Evolutionary conservation across 805 yeast species (phyloP), one percentile per base, ranked within the genome.

Genomic region (Starmerella floris): DNA sequence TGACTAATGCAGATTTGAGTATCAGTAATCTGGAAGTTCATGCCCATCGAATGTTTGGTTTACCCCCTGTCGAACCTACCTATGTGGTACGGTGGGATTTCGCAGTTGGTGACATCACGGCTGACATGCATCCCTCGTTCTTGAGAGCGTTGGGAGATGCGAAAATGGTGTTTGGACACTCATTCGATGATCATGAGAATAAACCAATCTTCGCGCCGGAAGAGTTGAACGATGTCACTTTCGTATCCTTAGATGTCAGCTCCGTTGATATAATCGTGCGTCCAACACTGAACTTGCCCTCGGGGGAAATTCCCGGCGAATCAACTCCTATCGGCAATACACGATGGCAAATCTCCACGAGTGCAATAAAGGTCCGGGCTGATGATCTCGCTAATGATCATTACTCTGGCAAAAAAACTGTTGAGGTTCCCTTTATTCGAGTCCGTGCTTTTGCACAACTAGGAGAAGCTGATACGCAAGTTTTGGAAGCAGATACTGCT

Each of bases 31-130:
- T 2, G 67, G 83, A 21, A 93, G 43, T 35, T 2, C 53, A 83
- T 59, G 93, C 95, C 1, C 95, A 88, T 59, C 68, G 97, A 54
- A 76, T 87, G 77, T 84, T 84, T 64, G 98, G 98, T 0, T 57
- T 84, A 2, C 95, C 95, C 0, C 96, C 96, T 0, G 65, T 68
- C 6, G 94, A 83, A 56, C 84, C 88, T 1, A 83, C 96, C 0
- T 91, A 83, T 56, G 76, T 73, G 49, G 85, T 95, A 54, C 78
- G 82, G 46, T 91, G 98, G 98, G 87, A 80, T 45, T 74, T 91
- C 51, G 73, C 71, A 23, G 56, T 79, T 1, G 94, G 87, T 9
- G 65, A 64, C 4, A 62, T 85, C 4, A 43, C 52, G 1, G 60
- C 83, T 11, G 69, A 74, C 43, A 72, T 82, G 44, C 52, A 3